Base-by-base conservation (phyloP, 768 basidiomycete species). In the Trametes punicea region DNA sequence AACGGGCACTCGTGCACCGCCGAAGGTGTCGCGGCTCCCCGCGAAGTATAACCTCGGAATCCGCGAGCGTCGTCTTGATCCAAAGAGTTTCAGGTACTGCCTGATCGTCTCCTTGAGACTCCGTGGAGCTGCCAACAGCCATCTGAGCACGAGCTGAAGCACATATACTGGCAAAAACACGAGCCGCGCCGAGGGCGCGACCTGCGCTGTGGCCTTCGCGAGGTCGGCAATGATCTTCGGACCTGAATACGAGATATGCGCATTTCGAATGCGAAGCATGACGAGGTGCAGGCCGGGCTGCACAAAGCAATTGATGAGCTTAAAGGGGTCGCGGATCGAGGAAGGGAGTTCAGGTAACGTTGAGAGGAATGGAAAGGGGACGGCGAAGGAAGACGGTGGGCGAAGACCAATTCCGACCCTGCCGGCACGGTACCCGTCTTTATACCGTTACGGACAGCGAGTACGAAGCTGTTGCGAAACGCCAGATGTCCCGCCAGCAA, bases 31-130 rank as follows among this genome's bases (percentile, higher is more conserved):
- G n/a, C 25, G 53, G 5, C 18, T 55, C 15, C 54, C 44, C 16
- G 67, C 47, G 46, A 61, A 69, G 46, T 56, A 62, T 20, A 57
- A 38, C 47, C 52, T 41, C 0, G 63, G 59, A 8, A 51, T 39
- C 11, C 50, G 50, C 29, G 38, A 31, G 18, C 50, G 23, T 3
- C 50, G 50, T 27, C 50, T 20, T 38, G 21, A 2, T 25, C 47
- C 20, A 20, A 48, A 15, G 7, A 41, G 20, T 29, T 30, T 27
- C 18, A 51, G 50, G 18, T 41, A 51, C 27, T 51, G 39, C 1
- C 50, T 15, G 3, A 51, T 11, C 10, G 39, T 30, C 50, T 31
- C 27, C 8, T 27, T 29, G 8, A 41, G 13, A 4, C 40, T 27
- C 11, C 20, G 38, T n/a, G 50, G 50, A 5, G 39, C 50, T 11